phyloP scores from a whole-genome alignment of 1,284 basidiomycete species.

The Microbotryum intermedium region DNA sequence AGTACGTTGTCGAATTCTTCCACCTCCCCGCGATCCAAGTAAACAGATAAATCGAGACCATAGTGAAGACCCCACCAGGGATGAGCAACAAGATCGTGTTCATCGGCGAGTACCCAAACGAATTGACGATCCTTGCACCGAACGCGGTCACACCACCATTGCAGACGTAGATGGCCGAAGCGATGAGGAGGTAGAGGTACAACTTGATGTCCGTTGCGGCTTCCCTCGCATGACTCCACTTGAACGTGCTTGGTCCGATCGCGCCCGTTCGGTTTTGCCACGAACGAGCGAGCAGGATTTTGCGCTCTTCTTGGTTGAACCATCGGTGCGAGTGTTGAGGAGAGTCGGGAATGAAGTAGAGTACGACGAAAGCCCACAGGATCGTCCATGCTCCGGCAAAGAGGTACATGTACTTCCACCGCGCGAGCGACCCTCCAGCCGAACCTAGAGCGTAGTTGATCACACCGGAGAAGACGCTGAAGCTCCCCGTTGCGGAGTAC shows the following conservation, averaged over 20 bases:
- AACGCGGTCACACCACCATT: constrained; percentile 44
- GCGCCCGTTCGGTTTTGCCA: constrained; percentile 37
- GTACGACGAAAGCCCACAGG: constrained; percentile 42
- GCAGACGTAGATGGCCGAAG: constrained; percentile 40
- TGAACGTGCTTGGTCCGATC: constrained; percentile 35
- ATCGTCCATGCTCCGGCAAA: constrained; percentile 47
- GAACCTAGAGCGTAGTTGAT: constrained; percentile 46
- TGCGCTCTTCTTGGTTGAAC: constrained; percentile 39
- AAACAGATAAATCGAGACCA: constrained; percentile 43
- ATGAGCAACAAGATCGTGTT: constrained; percentile 43
- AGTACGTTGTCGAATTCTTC: constrained; percentile 39
- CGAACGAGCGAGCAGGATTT: constrained; percentile 39
- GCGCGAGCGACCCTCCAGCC: constrained; percentile 36
- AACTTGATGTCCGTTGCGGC: constrained; percentile 44
- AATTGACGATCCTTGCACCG: constrained; percentile 43
- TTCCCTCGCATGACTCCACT: constrained; percentile 41
- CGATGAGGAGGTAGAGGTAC: constrained; percentile 41
- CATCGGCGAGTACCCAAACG: constrained; percentile 44
- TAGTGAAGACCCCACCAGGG: constrained; percentile 34
- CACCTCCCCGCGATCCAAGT: constrained; percentile 40
- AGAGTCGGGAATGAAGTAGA: constrained; percentile 43
- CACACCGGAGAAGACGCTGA: constrained; percentile 42
- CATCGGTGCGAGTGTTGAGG: constrained; percentile 40
- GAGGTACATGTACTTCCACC: constrained; percentile 47
- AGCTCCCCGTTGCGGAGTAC: constrained; percentile 47